A percentile compares a stretch with the other conserved stretches of the same genome.
These are phyloP conservation scores for Pelagomonas calceolata DNA, from an alignment of 108 stramenopile genomes.

Conservation along the genomic window DNA sequence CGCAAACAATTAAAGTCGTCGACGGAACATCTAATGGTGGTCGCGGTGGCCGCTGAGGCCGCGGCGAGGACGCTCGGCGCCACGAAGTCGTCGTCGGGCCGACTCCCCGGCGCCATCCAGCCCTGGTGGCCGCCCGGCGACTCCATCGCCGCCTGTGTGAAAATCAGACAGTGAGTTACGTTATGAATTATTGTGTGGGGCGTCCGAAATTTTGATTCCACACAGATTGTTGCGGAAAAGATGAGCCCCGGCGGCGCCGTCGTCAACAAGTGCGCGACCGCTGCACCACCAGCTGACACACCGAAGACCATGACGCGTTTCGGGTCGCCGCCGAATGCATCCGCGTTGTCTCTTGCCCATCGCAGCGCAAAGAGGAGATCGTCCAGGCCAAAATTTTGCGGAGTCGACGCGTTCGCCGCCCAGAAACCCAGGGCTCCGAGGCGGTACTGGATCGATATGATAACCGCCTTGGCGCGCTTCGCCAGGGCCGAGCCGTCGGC, in stretches of 20 bases:
- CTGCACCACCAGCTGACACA: conserved; percentile 37
- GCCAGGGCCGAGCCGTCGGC: not conserved
- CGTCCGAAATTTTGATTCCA: no score
- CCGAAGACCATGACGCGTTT: conserved; percentile 35
- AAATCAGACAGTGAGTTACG: no score
- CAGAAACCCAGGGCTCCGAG: not conserved
- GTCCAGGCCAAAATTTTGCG: not conserved
- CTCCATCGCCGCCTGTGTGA: not conserved
- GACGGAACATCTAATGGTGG: not conserved
- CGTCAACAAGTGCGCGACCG: conserved; percentile 5
- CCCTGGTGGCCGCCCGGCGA: not conserved
- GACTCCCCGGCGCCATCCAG: not conserved
- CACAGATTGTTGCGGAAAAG: not conserved
- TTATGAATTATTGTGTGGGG: no score
- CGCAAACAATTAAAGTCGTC: not conserved
- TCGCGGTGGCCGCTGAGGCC: not conserved
- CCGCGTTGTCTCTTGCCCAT: conserved; percentile 39
- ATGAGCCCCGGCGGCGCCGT: not conserved
- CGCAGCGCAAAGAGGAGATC: conserved; percentile 29
- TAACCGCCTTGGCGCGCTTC: not conserved
- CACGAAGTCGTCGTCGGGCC: not conserved
- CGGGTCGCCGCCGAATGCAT: conserved; percentile 35
- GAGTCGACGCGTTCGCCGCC: not conserved
- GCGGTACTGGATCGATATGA: not conserved
- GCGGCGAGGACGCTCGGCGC: not conserved